These are phyloP conservation scores for Botrytis deweyae DNA, from an alignment of 2,329 filamentous ascomycete species.

Conservation along the genomic window DNA sequence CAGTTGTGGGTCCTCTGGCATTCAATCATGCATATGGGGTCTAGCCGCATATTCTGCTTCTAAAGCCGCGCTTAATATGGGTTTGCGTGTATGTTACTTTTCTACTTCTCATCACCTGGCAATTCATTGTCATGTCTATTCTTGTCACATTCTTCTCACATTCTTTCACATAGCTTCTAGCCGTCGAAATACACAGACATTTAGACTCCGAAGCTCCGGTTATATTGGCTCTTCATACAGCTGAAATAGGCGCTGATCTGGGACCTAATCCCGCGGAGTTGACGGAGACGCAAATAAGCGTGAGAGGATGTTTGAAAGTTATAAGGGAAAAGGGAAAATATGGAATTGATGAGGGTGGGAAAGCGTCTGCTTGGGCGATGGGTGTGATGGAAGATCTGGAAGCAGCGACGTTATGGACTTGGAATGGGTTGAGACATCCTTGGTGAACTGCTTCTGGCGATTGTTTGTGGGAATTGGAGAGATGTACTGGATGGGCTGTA, in stretches of 20 bases:
- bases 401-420: conserved; percentile 3
- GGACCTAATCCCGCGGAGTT: neutral
- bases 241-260: conserved; percentile 1
- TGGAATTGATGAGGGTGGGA: conserved; percentile 6
- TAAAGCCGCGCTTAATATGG: conserved; percentile 58
- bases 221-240: conserved; percentile 1
- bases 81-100: conserved; percentile 40
- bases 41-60: conserved; percentile 58
- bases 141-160: conserved; percentile 10
- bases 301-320: neutral
- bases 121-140: too few species aligned
- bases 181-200: neutral
- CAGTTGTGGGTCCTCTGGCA: conserved; percentile 54
- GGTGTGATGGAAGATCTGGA: neutral
- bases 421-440: conserved; percentile 6
- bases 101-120: neutral
- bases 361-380: neutral
- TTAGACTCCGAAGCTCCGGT: neutral
- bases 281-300: neutral
- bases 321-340: conserved; percentile 8
- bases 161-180: neutral
- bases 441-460: neutral
- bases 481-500: neutral
- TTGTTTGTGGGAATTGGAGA: neutral
- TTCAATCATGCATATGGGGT: conserved; percentile 55